A percentile compares a stretch with the other conserved stretches of the same genome.
Conservation (phyloP, 495 filamentous ascomycete species). For the Talaromyces adpressus region DNA sequence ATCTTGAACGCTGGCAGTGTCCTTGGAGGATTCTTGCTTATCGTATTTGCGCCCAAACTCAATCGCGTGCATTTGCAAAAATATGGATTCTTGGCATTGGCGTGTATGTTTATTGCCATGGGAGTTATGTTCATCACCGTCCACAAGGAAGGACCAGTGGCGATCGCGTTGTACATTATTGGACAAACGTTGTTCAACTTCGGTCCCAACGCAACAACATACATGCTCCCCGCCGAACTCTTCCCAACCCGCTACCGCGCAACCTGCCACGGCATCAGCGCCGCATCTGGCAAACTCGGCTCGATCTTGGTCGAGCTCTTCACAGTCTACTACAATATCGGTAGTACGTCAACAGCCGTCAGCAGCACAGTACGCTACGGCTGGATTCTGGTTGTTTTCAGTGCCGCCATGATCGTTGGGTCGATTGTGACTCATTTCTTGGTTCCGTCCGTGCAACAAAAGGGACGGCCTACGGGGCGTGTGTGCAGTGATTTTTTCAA, state of each 20-base stretch:
- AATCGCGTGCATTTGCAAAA: constrained; percentile 42
- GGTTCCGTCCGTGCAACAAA: constrained; percentile 34
- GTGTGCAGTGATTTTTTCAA: constrained; percentile 23
- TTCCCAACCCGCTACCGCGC: constrained; percentile 43
- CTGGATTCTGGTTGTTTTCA: constrained; percentile 38
- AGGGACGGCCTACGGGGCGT: not conserved
- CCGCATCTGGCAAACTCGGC: constrained; percentile 38
- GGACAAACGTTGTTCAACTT: constrained; percentile 25
- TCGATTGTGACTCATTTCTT: constrained; percentile 37
- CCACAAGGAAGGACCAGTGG: constrained; percentile 5
- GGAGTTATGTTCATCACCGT: constrained; percentile 15
- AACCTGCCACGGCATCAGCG: constrained; percentile 36
- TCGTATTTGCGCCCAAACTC: constrained; percentile 36
- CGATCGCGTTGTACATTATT: constrained; percentile 20
- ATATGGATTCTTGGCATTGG: constrained; percentile 36
- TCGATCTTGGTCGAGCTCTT: constrained; percentile 31
- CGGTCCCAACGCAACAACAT: constrained; percentile 32
- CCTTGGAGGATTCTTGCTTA: constrained; percentile 36
- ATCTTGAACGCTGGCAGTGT: constrained; percentile 41
- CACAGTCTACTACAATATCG: constrained; percentile 37
- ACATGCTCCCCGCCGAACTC: constrained; percentile 37
- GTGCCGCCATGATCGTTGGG: constrained; percentile 40
- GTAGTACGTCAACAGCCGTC: constrained; percentile 17
- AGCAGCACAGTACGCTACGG: constrained; percentile 31
- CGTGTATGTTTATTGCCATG: constrained; percentile 15